phyloP scores from a whole-genome alignment of 352 stramenopile species.

The Phytophthora niederhauseri region DNA sequence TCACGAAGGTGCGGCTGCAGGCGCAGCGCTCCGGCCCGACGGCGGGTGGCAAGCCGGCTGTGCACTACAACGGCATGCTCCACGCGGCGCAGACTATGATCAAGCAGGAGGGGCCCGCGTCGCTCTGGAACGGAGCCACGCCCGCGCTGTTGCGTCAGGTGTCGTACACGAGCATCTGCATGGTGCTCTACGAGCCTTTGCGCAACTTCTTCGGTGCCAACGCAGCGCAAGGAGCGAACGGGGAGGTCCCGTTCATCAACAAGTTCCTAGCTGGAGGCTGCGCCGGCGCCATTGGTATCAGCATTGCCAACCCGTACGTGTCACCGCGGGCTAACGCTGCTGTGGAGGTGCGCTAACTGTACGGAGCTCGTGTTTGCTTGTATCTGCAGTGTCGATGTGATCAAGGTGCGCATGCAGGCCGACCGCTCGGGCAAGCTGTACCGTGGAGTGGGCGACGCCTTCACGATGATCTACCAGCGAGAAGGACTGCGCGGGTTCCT shows the following conservation, averaged over 20 bases:
- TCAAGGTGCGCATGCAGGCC: constrained; percentile 90
- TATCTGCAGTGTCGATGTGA: constrained; percentile 75
- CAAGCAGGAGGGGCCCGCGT: constrained; percentile 61
- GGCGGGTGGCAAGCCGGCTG: constrained; percentile 34
- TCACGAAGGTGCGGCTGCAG: constrained; percentile 87
- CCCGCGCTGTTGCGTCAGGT: constrained; percentile 86
- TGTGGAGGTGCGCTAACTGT: too few relatives aligned
- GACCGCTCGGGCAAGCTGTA: constrained; percentile 75
- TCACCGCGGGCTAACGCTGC: too few relatives aligned
- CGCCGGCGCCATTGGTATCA: constrained; percentile 82
- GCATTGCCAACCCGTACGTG: constrained; percentile 86
- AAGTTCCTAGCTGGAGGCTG: constrained; percentile 83
- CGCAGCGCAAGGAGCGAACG: constrained; percentile 30
- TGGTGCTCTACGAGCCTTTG: constrained; percentile 87
- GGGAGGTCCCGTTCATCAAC: constrained; percentile 75
- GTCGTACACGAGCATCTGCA: constrained; percentile 88
- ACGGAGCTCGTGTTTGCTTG: constrained; percentile 2
- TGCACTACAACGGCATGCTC: constrained; percentile 83
- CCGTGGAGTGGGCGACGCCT: constrained; percentile 68
- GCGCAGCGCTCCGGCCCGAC: constrained; percentile 52
- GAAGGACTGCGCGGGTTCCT: constrained; percentile 79
- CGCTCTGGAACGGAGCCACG: constrained; percentile 80
- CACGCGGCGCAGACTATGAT: constrained; percentile 72
- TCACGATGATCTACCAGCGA: constrained; percentile 73
- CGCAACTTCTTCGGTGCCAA: constrained; percentile 76